Evolutionary conservation across 495 filamentous ascomycete species (phyloP).

Genomic region (Penicillium maclennaniae): DNA sequence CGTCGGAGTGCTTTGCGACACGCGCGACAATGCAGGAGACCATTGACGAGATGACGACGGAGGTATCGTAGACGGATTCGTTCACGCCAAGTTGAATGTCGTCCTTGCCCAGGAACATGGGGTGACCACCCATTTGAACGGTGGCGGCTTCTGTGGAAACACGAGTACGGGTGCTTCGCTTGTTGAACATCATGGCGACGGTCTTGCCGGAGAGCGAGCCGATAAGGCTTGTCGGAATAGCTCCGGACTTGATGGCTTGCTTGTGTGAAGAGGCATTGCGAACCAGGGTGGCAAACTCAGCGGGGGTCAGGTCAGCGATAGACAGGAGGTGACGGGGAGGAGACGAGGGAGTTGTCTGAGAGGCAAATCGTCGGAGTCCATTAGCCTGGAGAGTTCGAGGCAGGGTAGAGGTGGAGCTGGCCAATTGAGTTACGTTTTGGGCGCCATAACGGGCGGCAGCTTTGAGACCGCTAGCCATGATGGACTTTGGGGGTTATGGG

Average conservation of each 20-base stretch:
- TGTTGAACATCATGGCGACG: slow-evolving; percentile 93
- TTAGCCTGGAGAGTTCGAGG: slow-evolving; percentile 32
- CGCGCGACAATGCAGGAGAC: slow-evolving; percentile 85
- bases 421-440: slow-evolving; percentile 33
- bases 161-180: slow-evolving; percentile 86
- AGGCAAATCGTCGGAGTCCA: slow-evolving; percentile 37
- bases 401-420: slow-evolving; percentile 30
- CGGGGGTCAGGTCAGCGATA: slow-evolving; percentile 75
- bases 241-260: slow-evolving; percentile 67
- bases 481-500: slow-evolving; percentile 10
- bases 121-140: slow-evolving; percentile 77
- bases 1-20: slow-evolving; percentile 77
- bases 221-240: slow-evolving; percentile 53
- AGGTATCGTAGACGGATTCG: slow-evolving; percentile 85
- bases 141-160: slow-evolving; percentile 90
- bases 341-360: slow-evolving; percentile 44
- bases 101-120: slow-evolving; percentile 91
- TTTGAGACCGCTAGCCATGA: slow-evolving; percentile 44
- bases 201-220: slow-evolving; percentile 67
- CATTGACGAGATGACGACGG: slow-evolving; percentile 89
- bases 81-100: slow-evolving; percentile 98
- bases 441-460: slow-evolving; percentile 50
- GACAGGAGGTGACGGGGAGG: slow-evolving; percentile 82
- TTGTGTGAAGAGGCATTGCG: slow-evolving; percentile 77
- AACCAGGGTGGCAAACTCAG: slow-evolving; percentile 77